Conservation (phyloP, 140 eudicot genomes). For the Flaveria floridana region DNA sequence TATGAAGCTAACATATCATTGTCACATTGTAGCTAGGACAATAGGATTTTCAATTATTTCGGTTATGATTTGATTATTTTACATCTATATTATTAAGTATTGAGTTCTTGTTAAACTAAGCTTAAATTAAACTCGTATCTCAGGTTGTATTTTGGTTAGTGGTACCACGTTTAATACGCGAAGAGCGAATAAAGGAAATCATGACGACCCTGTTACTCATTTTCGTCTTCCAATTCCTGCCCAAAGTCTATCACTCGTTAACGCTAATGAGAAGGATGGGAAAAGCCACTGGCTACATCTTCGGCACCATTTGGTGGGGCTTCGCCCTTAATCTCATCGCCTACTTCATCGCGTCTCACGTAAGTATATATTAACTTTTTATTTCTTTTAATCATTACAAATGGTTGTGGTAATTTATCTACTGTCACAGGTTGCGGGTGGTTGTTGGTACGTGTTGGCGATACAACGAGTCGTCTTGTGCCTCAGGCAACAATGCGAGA, state of each 20-base stretch:
- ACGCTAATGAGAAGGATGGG: conserved; percentile 86
- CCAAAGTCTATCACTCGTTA: conserved; percentile 80
- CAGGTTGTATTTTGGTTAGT: conserved; percentile 91
- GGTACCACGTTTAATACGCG: conserved; percentile 66
- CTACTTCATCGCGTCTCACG: conserved; percentile 96
- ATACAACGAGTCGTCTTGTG: conserved; percentile 88
- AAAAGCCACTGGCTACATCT: conserved; percentile 89
- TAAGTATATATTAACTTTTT: conserved; percentile 29
- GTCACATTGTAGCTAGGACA: not conserved
- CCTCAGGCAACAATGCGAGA: conserved; percentile 66
- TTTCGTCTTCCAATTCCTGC: conserved; percentile 83
- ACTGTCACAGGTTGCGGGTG: conserved; percentile 77
- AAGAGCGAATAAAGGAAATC: conserved; percentile 67
- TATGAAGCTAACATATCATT: not conserved
- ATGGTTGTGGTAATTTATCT: not conserved
- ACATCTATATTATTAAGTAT: not conserved
- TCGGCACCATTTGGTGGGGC: conserved; percentile 99
- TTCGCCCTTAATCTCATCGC: conserved; percentile 94
- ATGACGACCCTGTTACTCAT: conserved; percentile 73
- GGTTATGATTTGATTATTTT: not conserved
- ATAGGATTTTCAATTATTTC: not conserved
- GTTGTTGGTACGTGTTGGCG: conserved; percentile 96
- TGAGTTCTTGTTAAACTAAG: not conserved
- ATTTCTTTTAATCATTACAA: not conserved
- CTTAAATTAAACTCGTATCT: not conserved